phyloP scores from a whole-genome alignment of 176 grass and related monocot genomes.

The Dendrocalamus sinicus region DNA sequence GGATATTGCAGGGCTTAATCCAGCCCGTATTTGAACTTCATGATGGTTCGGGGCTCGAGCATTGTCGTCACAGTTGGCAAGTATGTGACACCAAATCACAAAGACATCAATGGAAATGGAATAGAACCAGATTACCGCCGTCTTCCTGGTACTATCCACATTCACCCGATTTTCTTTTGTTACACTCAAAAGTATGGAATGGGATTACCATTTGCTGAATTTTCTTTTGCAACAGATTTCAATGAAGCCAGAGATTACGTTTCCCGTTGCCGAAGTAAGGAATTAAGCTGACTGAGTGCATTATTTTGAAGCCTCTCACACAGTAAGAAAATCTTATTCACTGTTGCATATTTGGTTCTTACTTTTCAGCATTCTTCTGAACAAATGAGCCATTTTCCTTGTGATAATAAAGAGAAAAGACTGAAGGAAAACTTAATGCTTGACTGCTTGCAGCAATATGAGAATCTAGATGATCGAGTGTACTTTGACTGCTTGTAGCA shows the following conservation, averaged over 20 bases:
- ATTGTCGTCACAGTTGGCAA: conserved; percentile 92
- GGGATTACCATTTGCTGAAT: conserved; percentile 9
- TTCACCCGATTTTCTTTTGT: conserved; percentile 23
- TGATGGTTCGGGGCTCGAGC: conserved; percentile 75
- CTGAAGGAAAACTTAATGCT: too few species aligned
- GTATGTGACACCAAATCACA: conserved; percentile 84
- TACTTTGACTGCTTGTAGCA: too few species aligned
- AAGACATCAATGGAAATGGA: conserved; percentile 97
- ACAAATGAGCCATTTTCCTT: too few species aligned
- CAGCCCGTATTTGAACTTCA: conserved; percentile 97
- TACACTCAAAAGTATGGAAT: conserved; percentile 6
- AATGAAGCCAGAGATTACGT: conserved; percentile 67
- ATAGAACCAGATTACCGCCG: conserved; percentile 78
- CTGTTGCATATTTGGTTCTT: too few species aligned
- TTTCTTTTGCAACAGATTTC: conserved; percentile 55
- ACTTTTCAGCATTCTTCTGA: too few species aligned
- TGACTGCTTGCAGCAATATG: too few species aligned
- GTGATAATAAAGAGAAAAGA: too few species aligned
- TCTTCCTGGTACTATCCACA: conserved; percentile 67
- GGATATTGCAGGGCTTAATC: conserved; percentile 80
- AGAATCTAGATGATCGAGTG: too few species aligned
- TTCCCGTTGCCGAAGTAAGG: too few species aligned
- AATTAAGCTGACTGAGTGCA: too few species aligned
- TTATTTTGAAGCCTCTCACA: too few species aligned
- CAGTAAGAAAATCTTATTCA: too few species aligned